Base-by-base conservation (phyloP, 768 basidiomycete species). In the Lactarius akahatsu region DNA sequence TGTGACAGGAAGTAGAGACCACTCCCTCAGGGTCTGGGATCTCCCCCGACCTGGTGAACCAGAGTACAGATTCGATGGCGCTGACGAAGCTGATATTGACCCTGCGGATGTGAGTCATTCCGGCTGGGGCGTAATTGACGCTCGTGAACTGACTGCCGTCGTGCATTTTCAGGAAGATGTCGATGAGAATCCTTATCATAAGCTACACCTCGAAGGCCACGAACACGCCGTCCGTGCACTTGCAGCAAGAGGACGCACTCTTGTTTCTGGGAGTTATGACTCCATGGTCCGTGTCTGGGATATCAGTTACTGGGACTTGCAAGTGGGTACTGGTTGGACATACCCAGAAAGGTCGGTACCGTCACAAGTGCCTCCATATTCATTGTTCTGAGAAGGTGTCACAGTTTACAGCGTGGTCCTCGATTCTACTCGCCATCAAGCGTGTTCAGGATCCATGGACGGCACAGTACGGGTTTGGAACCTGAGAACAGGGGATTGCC, bases 371-470 rank as follows among this genome's bases (percentile, higher is more conserved):
- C 20, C 16, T 15, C 36, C 43, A 36, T n/a, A 36, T 13, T 52
- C 16, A n/a, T 63, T 36, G 47, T 59, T 62, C 72, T 68, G 60
- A 47, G 40, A 34, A 61, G 13, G 16, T 32, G 23, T 58, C 61
- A 62, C 76, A 95, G 96, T 98, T 5, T 98, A 98, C 80, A 94
- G 92, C 75, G 93, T 98, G 60, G 94, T 96, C 13, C 84, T 96
- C 47, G 96, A 98, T 74, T 83, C 88, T 47, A 80, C 81, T 57
- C 91, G 95, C 23, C 87, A 93, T 62, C 92, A 95, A 74, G 94
- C 94, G 32, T 95, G 93, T 70, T 98, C 97, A 2, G 96, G 96
- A 9, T 98, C 96, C 4, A 96, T 98, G 96, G 96, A 98, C 76
- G 92, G 94, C 56, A 96, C 94, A 2, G 96, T 98, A 68, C 92